A percentile compares a stretch with the other conserved stretches of the same genome.
Evolutionary conservation across 225 moss, liverwort and hornwort genomes (phyloP).

Genomic region (Bryoerythrophyllum caledonicum): DNA sequence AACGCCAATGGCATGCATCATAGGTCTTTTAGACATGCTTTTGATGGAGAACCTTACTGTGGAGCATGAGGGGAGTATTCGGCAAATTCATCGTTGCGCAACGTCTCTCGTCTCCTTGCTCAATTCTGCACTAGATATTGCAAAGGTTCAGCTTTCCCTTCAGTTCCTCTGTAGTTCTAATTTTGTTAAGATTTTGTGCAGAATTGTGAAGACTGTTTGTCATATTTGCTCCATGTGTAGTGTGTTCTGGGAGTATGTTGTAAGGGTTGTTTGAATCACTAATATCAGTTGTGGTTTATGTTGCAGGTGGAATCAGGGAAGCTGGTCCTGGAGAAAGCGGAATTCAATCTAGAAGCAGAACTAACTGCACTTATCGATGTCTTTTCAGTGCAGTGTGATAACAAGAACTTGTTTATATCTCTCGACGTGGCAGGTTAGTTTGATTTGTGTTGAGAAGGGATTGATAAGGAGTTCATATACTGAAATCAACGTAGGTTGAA

Average conservation of each 20-base stretch:
- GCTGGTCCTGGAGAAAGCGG: constrained; percentile 64
- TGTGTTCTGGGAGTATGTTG: neutral
- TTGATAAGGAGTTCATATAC: neutral
- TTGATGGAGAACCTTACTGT: constrained; percentile 66
- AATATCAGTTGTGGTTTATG: constrained; percentile 9
- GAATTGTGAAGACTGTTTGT: neutral
- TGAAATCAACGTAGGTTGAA: neutral
- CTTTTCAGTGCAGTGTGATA: constrained; percentile 81
- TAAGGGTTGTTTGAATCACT: constrained; percentile 14
- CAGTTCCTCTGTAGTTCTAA: neutral
- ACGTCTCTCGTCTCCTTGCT: constrained; percentile 79
- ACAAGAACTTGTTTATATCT: constrained; percentile 65
- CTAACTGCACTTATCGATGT: constrained; percentile 79
- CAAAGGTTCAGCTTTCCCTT: constrained; percentile 50
- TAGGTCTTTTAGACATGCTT: constrained; percentile 79
- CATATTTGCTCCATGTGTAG: constrained; percentile 3
- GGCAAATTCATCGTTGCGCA: constrained; percentile 82
- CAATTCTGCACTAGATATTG: constrained; percentile 81
- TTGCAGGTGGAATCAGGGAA: constrained; percentile 82
- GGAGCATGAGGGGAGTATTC: constrained; percentile 76
- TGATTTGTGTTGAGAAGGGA: neutral
- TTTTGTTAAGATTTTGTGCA: constrained; percentile 8
- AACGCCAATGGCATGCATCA: constrained; percentile 89
- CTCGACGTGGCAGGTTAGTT: constrained; percentile 69
- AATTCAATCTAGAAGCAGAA: constrained; percentile 73